Evolutionary conservation across 495 filamentous ascomycete genomes (phyloP).

Genomic region (Xylona heveae): DNA sequence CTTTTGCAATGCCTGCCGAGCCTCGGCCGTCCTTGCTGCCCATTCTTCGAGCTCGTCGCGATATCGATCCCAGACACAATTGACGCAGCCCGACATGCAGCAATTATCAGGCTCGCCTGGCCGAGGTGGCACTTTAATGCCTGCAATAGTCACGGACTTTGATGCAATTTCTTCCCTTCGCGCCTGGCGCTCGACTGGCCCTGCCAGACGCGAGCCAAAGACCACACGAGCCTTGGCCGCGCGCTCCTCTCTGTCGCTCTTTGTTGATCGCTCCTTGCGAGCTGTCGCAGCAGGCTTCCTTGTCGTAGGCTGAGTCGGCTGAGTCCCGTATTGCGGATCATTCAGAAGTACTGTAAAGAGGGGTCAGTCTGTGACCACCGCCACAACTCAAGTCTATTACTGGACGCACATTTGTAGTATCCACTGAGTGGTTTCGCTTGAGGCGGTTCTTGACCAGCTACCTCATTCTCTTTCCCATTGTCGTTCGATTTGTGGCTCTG

Average conservation of each 20-base stretch:
- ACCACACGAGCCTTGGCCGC: conserved; percentile 30
- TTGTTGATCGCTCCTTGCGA: background rate
- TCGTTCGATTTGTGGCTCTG: background rate
- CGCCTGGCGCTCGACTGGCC: conserved; percentile 39
- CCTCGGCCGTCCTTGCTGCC: conserved; percentile 37
- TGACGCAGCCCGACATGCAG: conserved; percentile 96
- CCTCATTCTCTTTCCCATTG: too few species aligned
- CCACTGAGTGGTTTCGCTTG: conserved; percentile 5
- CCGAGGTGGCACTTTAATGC: conserved; percentile 58
- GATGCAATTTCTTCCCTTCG: conserved; percentile 27
- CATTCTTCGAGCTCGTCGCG: conserved; percentile 82
- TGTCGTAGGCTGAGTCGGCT: too few species aligned
- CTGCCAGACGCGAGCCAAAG: conserved; percentile 57
- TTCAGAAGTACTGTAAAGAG: conserved; percentile 2
- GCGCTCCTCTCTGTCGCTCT: background rate
- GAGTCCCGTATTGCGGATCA: background rate
- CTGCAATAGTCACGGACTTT: conserved; percentile 42
- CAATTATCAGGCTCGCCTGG: conserved; percentile 93
- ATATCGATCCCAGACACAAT: conserved; percentile 90
- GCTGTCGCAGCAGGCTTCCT: background rate
- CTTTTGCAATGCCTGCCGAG: conserved; percentile 21
- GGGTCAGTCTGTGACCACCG: background rate
- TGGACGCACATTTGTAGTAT: conserved; percentile 5
- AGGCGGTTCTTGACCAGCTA: too few species aligned
- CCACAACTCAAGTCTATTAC: too few species aligned